Base-by-base conservation (phyloP, 2,329 filamentous ascomycete species). In the Chaetomium strumarium region DNA sequence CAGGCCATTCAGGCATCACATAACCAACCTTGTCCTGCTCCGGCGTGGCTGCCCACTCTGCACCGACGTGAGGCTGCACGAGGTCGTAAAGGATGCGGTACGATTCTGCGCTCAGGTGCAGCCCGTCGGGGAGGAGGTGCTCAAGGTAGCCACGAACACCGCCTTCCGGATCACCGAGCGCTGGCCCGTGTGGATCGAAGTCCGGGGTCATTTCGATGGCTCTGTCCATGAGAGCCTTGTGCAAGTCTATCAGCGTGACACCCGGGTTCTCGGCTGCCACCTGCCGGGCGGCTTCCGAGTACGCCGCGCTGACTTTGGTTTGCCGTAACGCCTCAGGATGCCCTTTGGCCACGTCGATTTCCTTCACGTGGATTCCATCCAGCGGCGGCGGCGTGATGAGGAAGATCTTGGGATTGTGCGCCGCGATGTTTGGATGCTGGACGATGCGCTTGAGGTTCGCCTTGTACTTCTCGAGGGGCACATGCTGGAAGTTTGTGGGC, bases 351-450 rank as follows among this genome's bases (percentile, higher is more conserved):
- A 72, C 63, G 64, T 81, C 78, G 33, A 75, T 67, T 55, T 65
- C 65, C 48, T 74, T 73, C 36, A 80, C 70, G 55, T 84, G 79
- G 66, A 89, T 84, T 70, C 95, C 85, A 62, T 96, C 86, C 46
- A 95, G 70, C 0, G 90, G 90, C 1, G 91, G 88, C 24, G 92
- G 90, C 0, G 89, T 86, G 44, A 96, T 77, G 6, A 97, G 73
- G 41, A 96, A 75, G 50, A 90, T 84, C 48, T 80, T 82, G 24
- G 88, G 83, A 34, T 79, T 76, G 63, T 96, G 90, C 6, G 81
- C 83, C 52, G 70, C 69, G 55, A 95, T 77, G 52, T 74, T 72
- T 8, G 85, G 81, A 67, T 96, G 88, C 3, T 75, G 81, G 62
- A 95, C 72, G 60, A 97, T 89, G 24, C 73, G 74, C 58, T 69